Evolutionary conservation across 2,329 filamentous ascomycete species (phyloP).

Genomic region (Aspergillus proliferans): DNA sequence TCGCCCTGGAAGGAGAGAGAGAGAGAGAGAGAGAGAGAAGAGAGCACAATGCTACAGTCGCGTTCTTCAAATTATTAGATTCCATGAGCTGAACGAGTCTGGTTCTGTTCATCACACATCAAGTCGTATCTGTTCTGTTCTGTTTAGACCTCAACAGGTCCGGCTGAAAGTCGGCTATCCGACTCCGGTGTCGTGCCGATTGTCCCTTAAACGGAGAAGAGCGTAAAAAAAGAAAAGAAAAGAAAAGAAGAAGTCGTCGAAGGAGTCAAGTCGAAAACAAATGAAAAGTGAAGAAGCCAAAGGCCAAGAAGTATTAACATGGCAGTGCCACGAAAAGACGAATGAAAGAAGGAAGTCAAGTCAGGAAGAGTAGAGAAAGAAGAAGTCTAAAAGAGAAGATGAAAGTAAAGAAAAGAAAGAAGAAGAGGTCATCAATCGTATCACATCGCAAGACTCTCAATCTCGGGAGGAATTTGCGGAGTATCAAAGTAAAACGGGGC

Average conservation of each 20-base stretch:
- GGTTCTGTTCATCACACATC: slow-evolving; percentile 18
- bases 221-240: neutral
- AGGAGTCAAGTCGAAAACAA: neutral
- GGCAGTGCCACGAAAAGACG: neutral
- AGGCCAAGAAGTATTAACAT: neutral
- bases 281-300: neutral
- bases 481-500: slow-evolving; percentile 24
- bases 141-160: no score
- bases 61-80: neutral
- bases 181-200: neutral
- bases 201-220: neutral
- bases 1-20: no score
- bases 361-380: slow-evolving; percentile 3
- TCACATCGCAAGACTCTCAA: slow-evolving; percentile 34
- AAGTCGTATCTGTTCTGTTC: slow-evolving; percentile 7
- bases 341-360: slow-evolving; percentile 1
- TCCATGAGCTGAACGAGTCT: slow-evolving; percentile 1
- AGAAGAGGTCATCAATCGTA: slow-evolving; percentile 11
- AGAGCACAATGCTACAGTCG: neutral
- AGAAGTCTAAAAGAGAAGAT: slow-evolving; percentile 3
- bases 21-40: no score
- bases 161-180: slow-evolving; percentile 1
- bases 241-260: neutral
- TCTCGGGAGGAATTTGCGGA: slow-evolving; percentile 24
- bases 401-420: slow-evolving; percentile 4